These are phyloP conservation scores for Hibiscus mutabilis DNA, from an alignment of 345 rosid genomes.

Conservation along the genomic window DNA sequence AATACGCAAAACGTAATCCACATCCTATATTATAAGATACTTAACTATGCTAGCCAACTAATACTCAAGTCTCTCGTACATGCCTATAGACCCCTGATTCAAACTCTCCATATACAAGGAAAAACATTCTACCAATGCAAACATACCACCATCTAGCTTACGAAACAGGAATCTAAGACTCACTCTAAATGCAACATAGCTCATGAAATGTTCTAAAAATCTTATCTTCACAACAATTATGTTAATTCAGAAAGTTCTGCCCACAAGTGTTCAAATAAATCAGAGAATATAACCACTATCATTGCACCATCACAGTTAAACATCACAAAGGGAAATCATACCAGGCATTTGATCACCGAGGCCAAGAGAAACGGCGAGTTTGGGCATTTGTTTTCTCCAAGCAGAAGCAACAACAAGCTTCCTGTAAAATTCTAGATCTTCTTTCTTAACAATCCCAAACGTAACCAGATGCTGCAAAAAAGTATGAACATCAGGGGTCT, in stretches of 20 bases:
- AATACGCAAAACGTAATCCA: not conserved
- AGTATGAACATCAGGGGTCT: slow-evolving; percentile 96
- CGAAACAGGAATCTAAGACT: not conserved
- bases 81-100: not conserved
- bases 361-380: slow-evolving; percentile 94
- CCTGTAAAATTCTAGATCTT: slow-evolving; percentile 70
- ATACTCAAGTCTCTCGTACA: not conserved
- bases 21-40: not conserved
- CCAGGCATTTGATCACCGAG: slow-evolving; percentile 93
- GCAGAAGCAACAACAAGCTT: slow-evolving; percentile 93
- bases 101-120: not conserved
- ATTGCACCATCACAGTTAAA: no score
- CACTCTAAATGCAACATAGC: not conserved
- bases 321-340: slow-evolving; percentile 20
- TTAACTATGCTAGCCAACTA: not conserved
- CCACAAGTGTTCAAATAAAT: not conserved
- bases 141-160: not conserved
- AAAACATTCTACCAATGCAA: not conserved
- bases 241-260: not conserved
- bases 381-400: slow-evolving; percentile 99
- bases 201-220: not conserved
- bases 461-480: slow-evolving; percentile 95
- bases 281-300: not conserved
- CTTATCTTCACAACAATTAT: not conserved
- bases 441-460: slow-evolving; percentile 77